Evolutionary conservation across 257 asterid genomes (phyloP).

Genomic region (Mentha longifolia): DNA sequence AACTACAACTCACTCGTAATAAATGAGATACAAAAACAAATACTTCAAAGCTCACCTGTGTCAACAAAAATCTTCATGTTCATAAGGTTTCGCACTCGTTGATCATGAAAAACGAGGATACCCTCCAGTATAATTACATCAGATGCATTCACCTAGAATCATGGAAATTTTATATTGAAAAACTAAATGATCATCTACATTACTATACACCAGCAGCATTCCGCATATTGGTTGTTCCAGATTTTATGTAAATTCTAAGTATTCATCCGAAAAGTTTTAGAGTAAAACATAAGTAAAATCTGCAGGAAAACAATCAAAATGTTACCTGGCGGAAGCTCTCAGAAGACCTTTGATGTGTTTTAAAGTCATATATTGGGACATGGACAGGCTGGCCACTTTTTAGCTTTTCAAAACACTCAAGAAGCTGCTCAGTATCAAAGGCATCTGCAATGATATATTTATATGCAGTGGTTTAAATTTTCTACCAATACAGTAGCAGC

Average conservation of each 20-base stretch:
- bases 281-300: constrained; percentile 7
- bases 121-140: constrained; percentile 98
- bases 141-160: constrained; percentile 87
- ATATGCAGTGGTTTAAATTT: constrained; percentile 15
- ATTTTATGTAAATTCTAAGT: not conserved
- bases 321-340: constrained; percentile 93
- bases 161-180: constrained; percentile 1
- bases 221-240: constrained; percentile 17
- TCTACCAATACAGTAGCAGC: not conserved
- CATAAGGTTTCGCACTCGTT: constrained; percentile 90
- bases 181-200: constrained; percentile 11
- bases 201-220: constrained; percentile 17
- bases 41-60: constrained; percentile 63
- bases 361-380: constrained; percentile 92
- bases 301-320: constrained; percentile 22
- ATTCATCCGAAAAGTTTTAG: not conserved
- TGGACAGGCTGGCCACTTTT: constrained; percentile 79
- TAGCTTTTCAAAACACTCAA: constrained; percentile 79
- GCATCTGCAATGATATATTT: constrained; percentile 66
- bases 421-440: constrained; percentile 96
- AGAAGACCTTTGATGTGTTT: constrained; percentile 83
- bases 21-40: constrained; percentile 24
- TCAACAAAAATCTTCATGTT: constrained; percentile 98
- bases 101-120: constrained; percentile 95
- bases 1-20: constrained; percentile 8